A percentile compares a stretch with the other conserved stretches of the same genome.
These are phyloP conservation scores for Ophiostoma montium DNA, from an alignment of 2,329 filamentous ascomycete species.

Conservation along the genomic window DNA sequence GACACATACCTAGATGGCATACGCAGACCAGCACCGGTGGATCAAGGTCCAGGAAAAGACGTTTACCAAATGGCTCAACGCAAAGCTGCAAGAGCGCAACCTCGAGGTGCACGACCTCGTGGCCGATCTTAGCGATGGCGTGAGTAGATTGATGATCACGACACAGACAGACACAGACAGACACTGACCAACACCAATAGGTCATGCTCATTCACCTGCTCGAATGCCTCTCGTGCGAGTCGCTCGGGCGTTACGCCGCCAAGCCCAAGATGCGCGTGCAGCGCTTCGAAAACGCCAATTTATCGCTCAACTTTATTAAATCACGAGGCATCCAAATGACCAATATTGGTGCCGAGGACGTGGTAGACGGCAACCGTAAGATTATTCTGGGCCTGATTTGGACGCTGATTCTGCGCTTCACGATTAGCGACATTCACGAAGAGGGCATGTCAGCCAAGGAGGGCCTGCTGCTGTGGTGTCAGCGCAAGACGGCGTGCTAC, in stretches of 20 bases:
- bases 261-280: conserved; percentile 94
- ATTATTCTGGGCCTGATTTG: conserved; percentile 96
- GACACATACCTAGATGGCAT: conserved; percentile 49
- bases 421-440: conserved; percentile 96
- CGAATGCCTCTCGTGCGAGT: conserved; percentile 88
- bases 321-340: conserved; percentile 83
- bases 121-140: conserved; percentile 81
- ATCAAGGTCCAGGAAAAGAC: conserved; percentile 91
- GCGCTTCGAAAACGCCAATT: conserved; percentile 95
- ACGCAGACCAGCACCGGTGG: conserved; percentile 51
- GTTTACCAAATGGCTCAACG: conserved; percentile 99
- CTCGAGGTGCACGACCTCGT: conserved; percentile 80
- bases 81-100: conserved; percentile 68
- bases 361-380: conserved; percentile 94
- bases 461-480: conserved; percentile 89
- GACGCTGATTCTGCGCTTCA: conserved; percentile 95
- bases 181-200: conserved; percentile 27
- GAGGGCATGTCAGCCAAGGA: conserved; percentile 97
- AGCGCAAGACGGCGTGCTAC: conserved; percentile 96
- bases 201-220: conserved; percentile 93
- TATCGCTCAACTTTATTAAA: conserved; percentile 82
- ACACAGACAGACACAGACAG: too few species aligned
- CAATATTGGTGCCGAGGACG: conserved; percentile 95
- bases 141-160: conserved; percentile 32
- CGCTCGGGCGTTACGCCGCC: conserved; percentile 88